phyloP scores from a whole-genome alignment of 495 filamentous ascomycete species.

The Daldinia decipiens region DNA sequence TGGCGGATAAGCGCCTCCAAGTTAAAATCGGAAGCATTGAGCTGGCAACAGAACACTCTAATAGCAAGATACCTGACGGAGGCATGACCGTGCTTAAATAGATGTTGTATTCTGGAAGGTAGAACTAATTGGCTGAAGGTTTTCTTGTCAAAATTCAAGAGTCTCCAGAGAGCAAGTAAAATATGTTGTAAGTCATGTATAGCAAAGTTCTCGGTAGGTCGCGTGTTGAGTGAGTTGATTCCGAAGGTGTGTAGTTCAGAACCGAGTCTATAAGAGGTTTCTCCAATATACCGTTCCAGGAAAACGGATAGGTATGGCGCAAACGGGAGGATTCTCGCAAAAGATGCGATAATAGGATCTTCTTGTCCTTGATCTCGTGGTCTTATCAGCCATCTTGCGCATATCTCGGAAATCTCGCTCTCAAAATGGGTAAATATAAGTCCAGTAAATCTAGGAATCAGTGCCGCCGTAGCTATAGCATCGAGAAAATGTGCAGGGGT shows the following conservation, averaged over 20 bases:
- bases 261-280: slow-evolving; percentile 38
- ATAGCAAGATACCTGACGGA: slow-evolving; percentile 82
- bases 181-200: slow-evolving; percentile 49
- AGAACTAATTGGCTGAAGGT: slow-evolving; percentile 70
- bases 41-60: slow-evolving; percentile 78
- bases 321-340: slow-evolving; percentile 82
- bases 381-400: slow-evolving; percentile 74
- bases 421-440: slow-evolving; percentile 76
- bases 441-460: slow-evolving; percentile 72
- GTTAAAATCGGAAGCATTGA: slow-evolving; percentile 82
- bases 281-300: slow-evolving; percentile 57
- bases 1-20: slow-evolving; percentile 73
- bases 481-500: slow-evolving; percentile 73
- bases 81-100: slow-evolving; percentile 69
- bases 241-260: slow-evolving; percentile 24
- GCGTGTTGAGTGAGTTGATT: slow-evolving; percentile 42
- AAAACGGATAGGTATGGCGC: slow-evolving; percentile 74
- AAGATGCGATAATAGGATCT: slow-evolving; percentile 70
- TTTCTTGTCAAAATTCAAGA: slow-evolving; percentile 76
- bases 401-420: slow-evolving; percentile 78
- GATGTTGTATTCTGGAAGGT: slow-evolving; percentile 71
- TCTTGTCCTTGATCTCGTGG: slow-evolving; percentile 51
- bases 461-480: slow-evolving; percentile 71
- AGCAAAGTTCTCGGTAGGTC: slow-evolving; percentile 8
- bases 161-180: slow-evolving; percentile 77